These are phyloP conservation scores for Candida ulmi DNA, from an alignment of 805 yeast species.

Conservation along the genomic window DNA sequence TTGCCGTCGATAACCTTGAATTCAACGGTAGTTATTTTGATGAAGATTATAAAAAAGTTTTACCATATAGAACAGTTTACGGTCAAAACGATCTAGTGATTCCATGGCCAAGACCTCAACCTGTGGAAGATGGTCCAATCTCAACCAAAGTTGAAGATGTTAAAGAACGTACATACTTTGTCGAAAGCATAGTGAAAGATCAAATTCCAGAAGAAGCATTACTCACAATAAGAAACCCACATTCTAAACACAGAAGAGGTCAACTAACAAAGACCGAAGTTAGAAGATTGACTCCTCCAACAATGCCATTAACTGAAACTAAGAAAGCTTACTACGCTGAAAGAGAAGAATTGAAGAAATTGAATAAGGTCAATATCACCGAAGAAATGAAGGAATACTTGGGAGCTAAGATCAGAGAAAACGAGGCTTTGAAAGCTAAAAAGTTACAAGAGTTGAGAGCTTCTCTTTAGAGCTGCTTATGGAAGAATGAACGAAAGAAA, in stretches of 20 bases:
- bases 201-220: slow-evolving; percentile 69
- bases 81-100: slow-evolving; percentile 64
- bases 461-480: background rate
- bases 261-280: slow-evolving; percentile 58
- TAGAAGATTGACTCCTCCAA: slow-evolving; percentile 56
- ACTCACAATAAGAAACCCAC: slow-evolving; percentile 67
- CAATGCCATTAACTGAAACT: slow-evolving; percentile 67
- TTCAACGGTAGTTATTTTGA: slow-evolving; percentile 71
- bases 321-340: slow-evolving; percentile 60
- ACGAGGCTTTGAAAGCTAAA: slow-evolving; percentile 16
- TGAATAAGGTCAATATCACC: slow-evolving; percentile 33
- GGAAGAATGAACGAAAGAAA: background rate
- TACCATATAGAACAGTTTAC: slow-evolving; percentile 74
- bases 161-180: slow-evolving; percentile 69
- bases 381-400: slow-evolving; percentile 51
- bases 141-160: slow-evolving; percentile 54
- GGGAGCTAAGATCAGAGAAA: slow-evolving; percentile 37
- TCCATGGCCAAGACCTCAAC: slow-evolving; percentile 85
- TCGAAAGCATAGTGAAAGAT: slow-evolving; percentile 56
- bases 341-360: slow-evolving; percentile 38
- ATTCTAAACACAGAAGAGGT: slow-evolving; percentile 62
- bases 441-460: slow-evolving; percentile 14
- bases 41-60: slow-evolving; percentile 59
- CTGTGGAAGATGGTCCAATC: slow-evolving; percentile 46
- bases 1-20: slow-evolving; percentile 72